Evolutionary conservation across 2,329 filamentous ascomycete species (phyloP).

Genomic region (Paracamarosporium sp.): DNA sequence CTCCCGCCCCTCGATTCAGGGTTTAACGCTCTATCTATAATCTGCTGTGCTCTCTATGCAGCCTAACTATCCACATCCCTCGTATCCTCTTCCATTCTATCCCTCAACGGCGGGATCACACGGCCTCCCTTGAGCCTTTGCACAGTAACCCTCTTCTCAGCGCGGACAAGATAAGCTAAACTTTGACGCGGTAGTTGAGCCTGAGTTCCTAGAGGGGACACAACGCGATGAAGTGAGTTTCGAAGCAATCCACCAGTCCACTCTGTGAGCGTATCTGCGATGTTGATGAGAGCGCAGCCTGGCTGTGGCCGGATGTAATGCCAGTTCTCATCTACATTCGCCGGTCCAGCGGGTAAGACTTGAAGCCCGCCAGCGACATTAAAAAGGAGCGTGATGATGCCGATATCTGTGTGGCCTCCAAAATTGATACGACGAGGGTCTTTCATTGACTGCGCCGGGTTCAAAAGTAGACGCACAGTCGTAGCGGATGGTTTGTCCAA

Average conservation of each 20-base stretch:
- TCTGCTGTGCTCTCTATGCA: slow-evolving; percentile 9
- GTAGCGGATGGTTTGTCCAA: slow-evolving; percentile 33
- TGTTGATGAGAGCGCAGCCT: slow-evolving; percentile 12
- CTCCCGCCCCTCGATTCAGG: background rate
- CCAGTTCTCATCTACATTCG: slow-evolving; percentile 8
- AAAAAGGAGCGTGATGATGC: slow-evolving; percentile 46
- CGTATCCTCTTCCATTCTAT: slow-evolving; percentile 5
- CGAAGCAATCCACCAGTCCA: slow-evolving; percentile 16
- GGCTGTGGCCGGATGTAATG: slow-evolving; percentile 13
- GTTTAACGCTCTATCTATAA: slow-evolving; percentile 8
- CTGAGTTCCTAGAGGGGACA: slow-evolving; percentile 8
- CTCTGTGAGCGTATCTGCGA: slow-evolving; percentile 16
- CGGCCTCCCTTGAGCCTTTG: slow-evolving; percentile 3
- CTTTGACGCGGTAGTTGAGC: slow-evolving; percentile 2
- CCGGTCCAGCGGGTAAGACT: slow-evolving; percentile 28
- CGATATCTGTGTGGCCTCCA: slow-evolving; percentile 44
- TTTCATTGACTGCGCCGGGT: slow-evolving; percentile 22
- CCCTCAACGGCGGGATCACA: slow-evolving; percentile 10
- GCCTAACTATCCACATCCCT: slow-evolving; percentile 6
- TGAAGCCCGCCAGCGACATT: slow-evolving; percentile 47
- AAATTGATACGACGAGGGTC: slow-evolving; percentile 1
- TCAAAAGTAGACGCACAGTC: slow-evolving; percentile 22
- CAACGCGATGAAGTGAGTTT: slow-evolving; percentile 14
- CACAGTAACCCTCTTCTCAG: slow-evolving; percentile 4
- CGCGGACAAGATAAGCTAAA: slow-evolving; percentile 6